phyloP scores from a whole-genome alignment of 2,329 filamentous ascomycete species.

The Colletotrichum sp. region DNA sequence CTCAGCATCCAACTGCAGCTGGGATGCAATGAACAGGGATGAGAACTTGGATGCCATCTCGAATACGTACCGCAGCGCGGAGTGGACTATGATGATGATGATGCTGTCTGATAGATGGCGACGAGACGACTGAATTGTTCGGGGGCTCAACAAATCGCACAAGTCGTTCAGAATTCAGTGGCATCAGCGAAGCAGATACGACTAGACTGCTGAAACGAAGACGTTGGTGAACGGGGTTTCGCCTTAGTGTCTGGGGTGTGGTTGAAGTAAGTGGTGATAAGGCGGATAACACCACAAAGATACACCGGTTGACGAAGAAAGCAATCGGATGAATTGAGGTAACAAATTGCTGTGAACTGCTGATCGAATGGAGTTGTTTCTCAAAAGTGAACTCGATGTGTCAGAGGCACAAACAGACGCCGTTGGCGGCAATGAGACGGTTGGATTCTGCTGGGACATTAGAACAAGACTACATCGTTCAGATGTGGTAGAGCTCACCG shows the following conservation, averaged over 20 bases:
- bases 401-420: background rate
- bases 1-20: background rate
- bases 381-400: background rate
- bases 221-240: background rate
- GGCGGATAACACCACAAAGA: background rate
- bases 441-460: background rate
- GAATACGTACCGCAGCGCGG: background rate
- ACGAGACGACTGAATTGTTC: background rate
- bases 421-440: background rate
- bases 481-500: background rate
- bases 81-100: background rate
- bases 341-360: background rate
- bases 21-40: background rate
- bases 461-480: background rate
- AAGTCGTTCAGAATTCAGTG: background rate
- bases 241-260: background rate
- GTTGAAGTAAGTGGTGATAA: background rate
- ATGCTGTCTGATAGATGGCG: background rate
- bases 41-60: slow-evolving; percentile 8
- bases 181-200: background rate
- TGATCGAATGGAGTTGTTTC: background rate
- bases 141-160: background rate
- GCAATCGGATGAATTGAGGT: background rate
- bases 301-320: background rate
- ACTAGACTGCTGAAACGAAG: background rate